Base-by-base conservation (phyloP, 192 early-diverging fungal species). In the Paraglomus occultum region DNA sequence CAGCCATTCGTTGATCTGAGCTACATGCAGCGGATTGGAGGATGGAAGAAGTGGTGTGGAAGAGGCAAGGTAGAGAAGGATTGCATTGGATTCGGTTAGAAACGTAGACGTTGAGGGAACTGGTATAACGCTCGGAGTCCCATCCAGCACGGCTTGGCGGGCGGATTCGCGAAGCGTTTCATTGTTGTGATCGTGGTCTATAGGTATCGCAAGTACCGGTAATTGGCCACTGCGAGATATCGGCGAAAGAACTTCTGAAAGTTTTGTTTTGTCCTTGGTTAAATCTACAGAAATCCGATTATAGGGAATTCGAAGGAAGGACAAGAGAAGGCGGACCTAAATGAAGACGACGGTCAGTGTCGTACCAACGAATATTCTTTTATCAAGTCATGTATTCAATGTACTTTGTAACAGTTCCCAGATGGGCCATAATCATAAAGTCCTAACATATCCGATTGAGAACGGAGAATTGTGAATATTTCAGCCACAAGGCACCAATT, bases 61-160 rank as follows among this genome's bases (percentile, higher is more conserved):
- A 17, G 18, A 17, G 1, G 64, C 23, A 23, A 67, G 14, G 43
- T 22, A 67, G 5, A 45, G 51, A 42, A 67, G 20, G 18, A 67
- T 67, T 15, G 64, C 64, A n/a, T 67, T 67, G 4, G 64, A 67
- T 52, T 67, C 64, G 5, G 64, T 18, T 52, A 67, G 22, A 10
- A 11, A 52, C 18, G n/a, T 67, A 15, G 1, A 18, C 8, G 2
- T 10, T n/a, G 39, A 20, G 39, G 12, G 12, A 8, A 52, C 7
- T 39, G 10, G 17, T 1, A 8, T 8, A n/a, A 43, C 23, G 7
- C 2, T 18, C 10, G 12, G 9, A 17, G 22, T 12, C 3, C 5
- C 12, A 9, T 48, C 12, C 20, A 4, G 12, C 9, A 39, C 11
- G 11, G 7, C 8, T 52, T 18, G 17, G 31, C 20, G 64, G 12